Percentiles rank a stretch among this genome's conserved stretches.
These are phyloP conservation scores for Cadophora luteo-olivacea DNA, from an alignment of 2,329 filamentous ascomycete genomes.

Conservation along the genomic window DNA sequence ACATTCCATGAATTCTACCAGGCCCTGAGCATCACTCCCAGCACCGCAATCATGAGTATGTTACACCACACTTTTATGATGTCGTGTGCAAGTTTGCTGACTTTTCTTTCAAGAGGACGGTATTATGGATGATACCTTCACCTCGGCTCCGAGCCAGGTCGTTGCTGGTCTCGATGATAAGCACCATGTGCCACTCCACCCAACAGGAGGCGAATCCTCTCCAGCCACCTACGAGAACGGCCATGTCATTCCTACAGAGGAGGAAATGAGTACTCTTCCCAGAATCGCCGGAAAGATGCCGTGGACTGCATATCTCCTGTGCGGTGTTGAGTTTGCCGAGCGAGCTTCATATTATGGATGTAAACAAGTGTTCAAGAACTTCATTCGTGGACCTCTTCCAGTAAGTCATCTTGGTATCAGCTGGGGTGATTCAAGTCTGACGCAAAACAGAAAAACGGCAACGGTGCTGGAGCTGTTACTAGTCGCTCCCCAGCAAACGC, in stretches of 20 bases:
- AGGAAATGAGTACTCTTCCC: constrained; percentile 64
- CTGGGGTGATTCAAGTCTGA: constrained; percentile 28
- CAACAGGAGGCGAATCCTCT: constrained; percentile 17
- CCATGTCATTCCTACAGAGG: constrained; percentile 53
- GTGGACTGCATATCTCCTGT: constrained; percentile 71
- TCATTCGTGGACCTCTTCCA: constrained; percentile 64
- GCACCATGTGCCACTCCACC: constrained; percentile 25
- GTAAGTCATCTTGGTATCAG: constrained; percentile 18
- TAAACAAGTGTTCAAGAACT: constrained; percentile 64
- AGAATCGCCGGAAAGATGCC: constrained; percentile 71
- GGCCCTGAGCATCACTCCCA: background rate
- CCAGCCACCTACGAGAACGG: constrained; percentile 25
- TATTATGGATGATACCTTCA: constrained; percentile 31
- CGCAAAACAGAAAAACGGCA: constrained; percentile 48
- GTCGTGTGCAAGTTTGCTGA: constrained; percentile 9
- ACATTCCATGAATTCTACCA: constrained; percentile 12
- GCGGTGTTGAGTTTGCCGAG: constrained; percentile 76
- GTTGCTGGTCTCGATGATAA: constrained; percentile 28
- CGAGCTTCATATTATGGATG: constrained; percentile 82
- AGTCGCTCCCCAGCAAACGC: constrained; percentile 31
- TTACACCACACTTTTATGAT: background rate
- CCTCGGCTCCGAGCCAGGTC: constrained; percentile 26
- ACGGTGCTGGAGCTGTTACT: constrained; percentile 35
- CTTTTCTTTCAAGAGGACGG: constrained; percentile 23
- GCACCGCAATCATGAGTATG: constrained; percentile 28